phyloP scores from a whole-genome alignment of 345 rosid species.

The Geranium brycei region DNA sequence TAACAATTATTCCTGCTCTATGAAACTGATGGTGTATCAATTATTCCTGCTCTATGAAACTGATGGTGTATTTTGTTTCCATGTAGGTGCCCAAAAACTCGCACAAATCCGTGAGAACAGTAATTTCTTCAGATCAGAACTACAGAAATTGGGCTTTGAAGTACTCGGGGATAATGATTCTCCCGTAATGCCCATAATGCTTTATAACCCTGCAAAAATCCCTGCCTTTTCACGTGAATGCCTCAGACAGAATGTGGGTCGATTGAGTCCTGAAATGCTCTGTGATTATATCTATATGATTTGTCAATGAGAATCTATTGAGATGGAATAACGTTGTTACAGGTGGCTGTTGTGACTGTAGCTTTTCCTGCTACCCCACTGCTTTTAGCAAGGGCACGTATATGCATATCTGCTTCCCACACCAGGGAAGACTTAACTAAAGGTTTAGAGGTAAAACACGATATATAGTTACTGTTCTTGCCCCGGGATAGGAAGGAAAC shows the following conservation, averaged over 20 bases:
- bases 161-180: conserved; percentile 96
- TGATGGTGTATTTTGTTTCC: background rate
- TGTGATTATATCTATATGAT: background rate
- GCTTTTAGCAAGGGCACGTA: conserved; percentile 72
- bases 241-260: conserved; percentile 51
- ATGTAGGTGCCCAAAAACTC: conserved; percentile 76
- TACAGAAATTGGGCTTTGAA: conserved; percentile 90
- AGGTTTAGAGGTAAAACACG: conserved; percentile 48
- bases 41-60: background rate
- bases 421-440: conserved; percentile 50
- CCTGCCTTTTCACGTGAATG: conserved; percentile 96
- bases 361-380: conserved; percentile 9
- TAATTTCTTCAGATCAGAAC: conserved; percentile 84
- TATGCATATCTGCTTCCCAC: conserved; percentile 76
- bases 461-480: conserved; percentile 31
- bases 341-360: background rate
- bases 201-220: conserved; percentile 89
- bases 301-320: background rate
- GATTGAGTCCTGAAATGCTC: background rate
- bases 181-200: conserved; percentile 98
- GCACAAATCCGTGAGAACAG: conserved; percentile 86
- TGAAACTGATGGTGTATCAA: background rate
- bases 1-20: conserved; percentile 8
- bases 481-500: conserved; percentile 12
- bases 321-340: background rate